Conservation (phyloP, 306 rosid genomes). For the Vicia sativa region DNA sequence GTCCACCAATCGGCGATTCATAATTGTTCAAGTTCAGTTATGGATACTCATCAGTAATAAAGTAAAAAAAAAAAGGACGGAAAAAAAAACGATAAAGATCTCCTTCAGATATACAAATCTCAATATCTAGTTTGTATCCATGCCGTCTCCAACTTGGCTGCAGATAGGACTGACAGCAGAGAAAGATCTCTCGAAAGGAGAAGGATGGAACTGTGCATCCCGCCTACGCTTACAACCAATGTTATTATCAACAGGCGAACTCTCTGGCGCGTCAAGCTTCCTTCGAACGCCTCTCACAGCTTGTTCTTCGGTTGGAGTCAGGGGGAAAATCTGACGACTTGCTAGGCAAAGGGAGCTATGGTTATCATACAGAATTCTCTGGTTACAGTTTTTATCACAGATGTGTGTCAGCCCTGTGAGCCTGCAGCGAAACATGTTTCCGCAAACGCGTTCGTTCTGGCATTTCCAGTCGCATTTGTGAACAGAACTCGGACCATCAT, state of each 20-base stretch:
- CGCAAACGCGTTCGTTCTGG: conserved; percentile 86
- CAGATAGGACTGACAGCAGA: conserved; percentile 82
- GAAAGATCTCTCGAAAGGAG: conserved; percentile 93
- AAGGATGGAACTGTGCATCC: conserved; percentile 87
- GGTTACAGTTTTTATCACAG: conserved; percentile 98
- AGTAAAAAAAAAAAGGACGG: not conserved
- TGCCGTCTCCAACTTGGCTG: conserved; percentile 95
- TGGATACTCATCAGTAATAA: conserved; percentile 45
- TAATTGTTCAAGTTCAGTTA: conserved; percentile 56
- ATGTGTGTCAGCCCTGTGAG: conserved; percentile 95
- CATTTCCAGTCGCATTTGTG: conserved; percentile 99
- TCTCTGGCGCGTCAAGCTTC: conserved; percentile 73
- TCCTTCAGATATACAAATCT: conserved; percentile 41
- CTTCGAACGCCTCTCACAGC: conserved; percentile 91
- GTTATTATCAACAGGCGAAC: conserved; percentile 52
- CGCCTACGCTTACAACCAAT: conserved; percentile 78
- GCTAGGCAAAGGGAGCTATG: conserved; percentile 91
- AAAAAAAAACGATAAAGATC: conserved; percentile 44
- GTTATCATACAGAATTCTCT: conserved; percentile 95
- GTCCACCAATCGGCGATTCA: conserved; percentile 68
- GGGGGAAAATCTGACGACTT: conserved; percentile 74
- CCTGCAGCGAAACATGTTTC: conserved; percentile 96
- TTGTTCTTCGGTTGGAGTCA: conserved; percentile 73
- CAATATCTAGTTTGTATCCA: conserved; percentile 75
- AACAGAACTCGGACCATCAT: conserved; percentile 63